phyloP scores from a whole-genome alignment of 148 eudicot species.

The Pouteria glomerata region DNA sequence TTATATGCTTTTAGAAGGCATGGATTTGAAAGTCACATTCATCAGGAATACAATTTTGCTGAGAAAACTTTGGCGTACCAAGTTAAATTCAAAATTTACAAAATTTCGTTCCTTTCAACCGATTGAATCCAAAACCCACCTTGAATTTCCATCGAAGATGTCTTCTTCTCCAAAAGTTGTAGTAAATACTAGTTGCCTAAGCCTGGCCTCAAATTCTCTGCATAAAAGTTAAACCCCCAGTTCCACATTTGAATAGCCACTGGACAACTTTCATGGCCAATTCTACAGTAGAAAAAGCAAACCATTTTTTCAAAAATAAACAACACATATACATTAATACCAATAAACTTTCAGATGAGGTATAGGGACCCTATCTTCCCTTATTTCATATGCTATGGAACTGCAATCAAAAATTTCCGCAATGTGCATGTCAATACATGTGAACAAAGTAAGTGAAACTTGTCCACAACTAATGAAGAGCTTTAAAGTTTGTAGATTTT shows the following conservation, averaged over 20 bases:
- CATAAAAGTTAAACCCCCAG: too few species aligned
- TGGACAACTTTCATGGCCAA: too few species aligned
- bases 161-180: conserved; percentile 8
- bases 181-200: conserved; percentile 7
- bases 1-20: not conserved
- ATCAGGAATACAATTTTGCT: not conserved
- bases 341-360: conserved; percentile 5
- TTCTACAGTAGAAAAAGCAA: not conserved
- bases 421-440: too few species aligned
- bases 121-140: conserved; percentile 1
- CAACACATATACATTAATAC: not conserved
- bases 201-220: not conserved
- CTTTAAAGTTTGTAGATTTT: too few species aligned
- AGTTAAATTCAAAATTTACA: not conserved
- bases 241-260: too few species aligned
- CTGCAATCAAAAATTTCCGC: too few species aligned
- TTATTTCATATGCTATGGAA: too few species aligned
- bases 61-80: not conserved
- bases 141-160: not conserved
- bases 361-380: too few species aligned
- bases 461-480: too few species aligned
- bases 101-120: not conserved
- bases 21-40: conserved; percentile 1
- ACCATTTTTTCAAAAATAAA: not conserved
- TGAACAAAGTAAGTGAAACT: too few species aligned